Conservation (phyloP, 1,139 yeast genomes). For the Suhomyces maxii region DNA sequence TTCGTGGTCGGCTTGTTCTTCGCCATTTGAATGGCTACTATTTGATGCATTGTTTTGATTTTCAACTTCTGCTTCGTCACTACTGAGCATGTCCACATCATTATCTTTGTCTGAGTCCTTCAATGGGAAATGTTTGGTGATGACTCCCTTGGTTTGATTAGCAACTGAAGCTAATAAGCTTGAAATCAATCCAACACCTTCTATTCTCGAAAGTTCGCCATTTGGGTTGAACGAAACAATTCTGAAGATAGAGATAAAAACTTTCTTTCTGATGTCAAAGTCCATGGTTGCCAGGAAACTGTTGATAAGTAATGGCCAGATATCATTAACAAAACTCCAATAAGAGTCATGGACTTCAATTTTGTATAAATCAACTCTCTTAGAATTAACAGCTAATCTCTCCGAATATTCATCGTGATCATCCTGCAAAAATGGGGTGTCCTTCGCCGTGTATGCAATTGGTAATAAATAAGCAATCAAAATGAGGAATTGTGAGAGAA, state of each 20-base stretch:
- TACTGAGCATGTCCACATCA: constrained; percentile 15
- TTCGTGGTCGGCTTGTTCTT: constrained; percentile 13
- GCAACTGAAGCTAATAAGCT: constrained; percentile 68
- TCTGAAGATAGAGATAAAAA: constrained; percentile 58
- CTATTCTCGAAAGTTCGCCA: constrained; percentile 21
- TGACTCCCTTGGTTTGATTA: constrained; percentile 50
- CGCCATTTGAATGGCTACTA: constrained; percentile 1
- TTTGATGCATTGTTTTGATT: constrained; percentile 3
- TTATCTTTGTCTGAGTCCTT: constrained; percentile 5
- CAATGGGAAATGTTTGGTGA: constrained; percentile 18
- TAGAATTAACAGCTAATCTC: constrained; percentile 25
- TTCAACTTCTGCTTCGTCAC: constrained; percentile 11
- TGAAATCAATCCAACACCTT: constrained; percentile 35
- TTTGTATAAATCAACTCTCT: constrained; percentile 28
- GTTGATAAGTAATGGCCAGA: constrained; percentile 63
- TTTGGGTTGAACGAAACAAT: constrained; percentile 38
- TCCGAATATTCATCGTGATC: constrained; percentile 27
- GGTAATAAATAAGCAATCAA: constrained; percentile 64
- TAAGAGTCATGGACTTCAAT: constrained; percentile 28
- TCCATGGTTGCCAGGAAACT: constrained; percentile 80
- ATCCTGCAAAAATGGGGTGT: constrained; percentile 34
- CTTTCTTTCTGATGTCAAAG: constrained; percentile 59
- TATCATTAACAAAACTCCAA: constrained; percentile 45
- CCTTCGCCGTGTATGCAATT: constrained; percentile 27
- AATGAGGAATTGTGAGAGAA: constrained; percentile 55